Evolutionary conservation across 2,329 filamentous ascomycete genomes (phyloP), one percentile per base, ranked within the genome.

Genomic region (Lasiodiplodia gonubiensis): DNA sequence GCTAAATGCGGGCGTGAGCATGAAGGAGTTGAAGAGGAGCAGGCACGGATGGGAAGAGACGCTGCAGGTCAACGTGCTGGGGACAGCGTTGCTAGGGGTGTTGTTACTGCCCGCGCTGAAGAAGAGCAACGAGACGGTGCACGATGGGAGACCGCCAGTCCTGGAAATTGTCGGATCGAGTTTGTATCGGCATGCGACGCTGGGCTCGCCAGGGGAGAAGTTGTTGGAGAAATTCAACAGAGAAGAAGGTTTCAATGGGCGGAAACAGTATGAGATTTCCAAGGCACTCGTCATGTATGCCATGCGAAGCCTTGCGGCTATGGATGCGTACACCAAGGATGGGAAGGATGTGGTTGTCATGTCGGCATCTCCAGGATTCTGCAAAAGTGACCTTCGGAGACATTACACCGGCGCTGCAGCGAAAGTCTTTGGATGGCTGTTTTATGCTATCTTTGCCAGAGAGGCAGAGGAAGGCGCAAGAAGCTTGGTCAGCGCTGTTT

Each of bases 61-160:
- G n/a, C 73, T 81, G 16, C 78, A 78, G 4, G 74, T 80, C 4
- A 82, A 83, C 54, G 77, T 80, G 0, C 71, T 81, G 0, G 77
- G 75, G 2, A 80, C 81, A 3, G 74, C 76, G 6, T 68, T 83
- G 3, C 73, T 83, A 2, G 74, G 74, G 0, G 69, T 76, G 12
- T 61, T 73, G 0, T 66, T 79, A 2, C 63, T 78, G 0, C 74
- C 76, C 0, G 75, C 74, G 66, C 68, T 79, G 25, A 70, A 68
- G 23, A 60, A 48, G 25, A 10, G 30, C 21, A 18, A 30, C 23
- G n/a, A 18, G 25, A 37, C 23, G 42, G n/a, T 37, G 10, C 25
- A 12, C 4, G 61, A 42, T 33, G 63, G 39, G 27, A 55, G 64
- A 42, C 52, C 53, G 27, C 64, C 64, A 2, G 64, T 66, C 21